Conservation (phyloP, 176 grass and related monocot species). For the Puya raimondii region DNA sequence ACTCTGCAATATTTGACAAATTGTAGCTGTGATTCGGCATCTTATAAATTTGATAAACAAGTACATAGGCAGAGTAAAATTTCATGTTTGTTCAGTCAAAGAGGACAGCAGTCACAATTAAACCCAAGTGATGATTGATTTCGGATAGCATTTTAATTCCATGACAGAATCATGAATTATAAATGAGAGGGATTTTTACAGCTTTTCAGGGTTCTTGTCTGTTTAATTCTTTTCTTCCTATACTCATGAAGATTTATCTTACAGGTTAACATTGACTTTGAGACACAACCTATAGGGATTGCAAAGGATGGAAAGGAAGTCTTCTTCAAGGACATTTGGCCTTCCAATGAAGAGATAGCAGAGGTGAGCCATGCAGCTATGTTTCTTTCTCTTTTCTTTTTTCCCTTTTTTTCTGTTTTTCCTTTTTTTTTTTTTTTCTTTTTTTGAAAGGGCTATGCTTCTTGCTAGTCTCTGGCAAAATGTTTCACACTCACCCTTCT, state of each 20-base stretch:
- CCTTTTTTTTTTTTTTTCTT: neutral
- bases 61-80: too few relatives aligned
- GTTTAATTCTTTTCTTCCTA: conserved; percentile 1
- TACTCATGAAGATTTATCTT: conserved; percentile 13
- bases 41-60: too few relatives aligned
- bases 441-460: neutral
- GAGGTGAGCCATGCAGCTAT: conserved; percentile 34
- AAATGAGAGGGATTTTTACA: too few relatives aligned
- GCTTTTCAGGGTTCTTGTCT: too few relatives aligned
- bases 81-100: too few relatives aligned
- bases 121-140: too few relatives aligned
- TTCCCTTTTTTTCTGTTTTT: neutral
- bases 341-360: conserved; percentile 76
- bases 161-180: too few relatives aligned
- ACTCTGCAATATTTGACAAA: too few relatives aligned
- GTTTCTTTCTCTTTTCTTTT: neutral
- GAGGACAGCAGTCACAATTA: too few relatives aligned
- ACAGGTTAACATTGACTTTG: conserved; percentile 96
- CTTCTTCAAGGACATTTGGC: conserved; percentile 87
- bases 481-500: conserved; percentile 15
- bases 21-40: too few relatives aligned
- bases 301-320: conserved; percentile 89
- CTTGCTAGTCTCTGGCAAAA: too few relatives aligned
- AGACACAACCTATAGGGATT: conserved; percentile 79
- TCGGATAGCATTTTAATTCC: too few relatives aligned